Percentiles rank a stretch among this genome's conserved stretches.
phyloP scores from a whole-genome alignment of 768 basidiomycete genomes.

The Hortiboletus flavorubellus region DNA sequence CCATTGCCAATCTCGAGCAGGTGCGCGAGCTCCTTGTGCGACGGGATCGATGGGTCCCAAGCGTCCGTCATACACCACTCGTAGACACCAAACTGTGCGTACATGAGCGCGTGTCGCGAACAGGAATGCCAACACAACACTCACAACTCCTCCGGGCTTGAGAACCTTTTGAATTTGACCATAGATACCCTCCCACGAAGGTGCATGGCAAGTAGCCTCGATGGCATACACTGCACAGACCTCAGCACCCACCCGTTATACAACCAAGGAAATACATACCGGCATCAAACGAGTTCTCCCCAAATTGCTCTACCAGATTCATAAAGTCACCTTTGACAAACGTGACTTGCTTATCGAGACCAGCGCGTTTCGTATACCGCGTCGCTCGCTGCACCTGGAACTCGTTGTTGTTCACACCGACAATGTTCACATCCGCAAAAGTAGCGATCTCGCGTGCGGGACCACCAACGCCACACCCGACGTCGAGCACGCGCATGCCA shows the following conservation, averaged over 20 bases:
- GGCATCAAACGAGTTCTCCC: slow-evolving; percentile 91
- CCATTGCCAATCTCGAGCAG: slow-evolving; percentile 93
- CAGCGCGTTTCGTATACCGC: slow-evolving; percentile 74
- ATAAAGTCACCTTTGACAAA: slow-evolving; percentile 97
- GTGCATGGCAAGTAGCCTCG: slow-evolving; percentile 96
- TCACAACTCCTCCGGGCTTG: slow-evolving; percentile 92
- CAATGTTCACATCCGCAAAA: slow-evolving; percentile 81
- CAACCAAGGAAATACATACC: slow-evolving; percentile 44
- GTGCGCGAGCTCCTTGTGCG: slow-evolving; percentile 90
- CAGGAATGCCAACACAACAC: slow-evolving; percentile 34
- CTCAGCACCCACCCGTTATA: neutral
- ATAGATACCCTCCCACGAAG: slow-evolving; percentile 94
- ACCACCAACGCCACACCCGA: slow-evolving; percentile 97
- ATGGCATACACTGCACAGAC: slow-evolving; percentile 81
- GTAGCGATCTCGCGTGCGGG: slow-evolving; percentile 94
- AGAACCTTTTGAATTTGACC: slow-evolving; percentile 89
- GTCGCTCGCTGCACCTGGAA: slow-evolving; percentile 90
- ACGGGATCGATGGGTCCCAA: slow-evolving; percentile 83
- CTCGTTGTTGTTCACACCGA: slow-evolving; percentile 94
- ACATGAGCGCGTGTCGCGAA: neutral
- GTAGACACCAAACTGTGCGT: slow-evolving; percentile 85
- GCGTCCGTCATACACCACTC: slow-evolving; percentile 99
- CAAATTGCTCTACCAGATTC: slow-evolving; percentile 89
- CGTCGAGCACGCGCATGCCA: slow-evolving; percentile 95
- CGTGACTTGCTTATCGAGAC: slow-evolving; percentile 70